Evolutionary conservation across 176 grass and related monocot species (phyloP), one percentile per base, ranked within the genome.

Genomic region (Zizania latifolia): DNA sequence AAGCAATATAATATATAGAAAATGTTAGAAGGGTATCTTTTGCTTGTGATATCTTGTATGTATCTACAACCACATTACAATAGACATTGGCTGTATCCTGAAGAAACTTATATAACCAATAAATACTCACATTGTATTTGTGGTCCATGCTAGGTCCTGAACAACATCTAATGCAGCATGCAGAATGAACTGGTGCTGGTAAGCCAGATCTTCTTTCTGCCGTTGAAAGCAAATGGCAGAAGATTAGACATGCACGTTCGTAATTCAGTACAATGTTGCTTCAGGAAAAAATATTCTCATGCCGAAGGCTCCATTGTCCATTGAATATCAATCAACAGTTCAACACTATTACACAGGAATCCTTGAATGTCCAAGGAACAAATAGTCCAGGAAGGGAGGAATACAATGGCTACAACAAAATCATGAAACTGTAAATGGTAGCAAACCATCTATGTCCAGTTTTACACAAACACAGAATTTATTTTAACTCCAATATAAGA

Each of bases 131-230:
- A 96, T 92, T 76, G 93, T 78, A 86, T 67, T 96, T 90, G 93
- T 92, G 30, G 84, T 92, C 91, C 91, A 99, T 81, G 91, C 84
- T 79, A 99, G 66, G 68, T 98, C 91, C 81, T 94, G 91, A 66
- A 98, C 91, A 65, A 89, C 82, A 84, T 98, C 94, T 84, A 98
- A 81, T 0, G 91, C 91, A 21, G 94, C 91, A 79, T 94, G 94
- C 26, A 98, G 72, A 39, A 98, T 94, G 81, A 98, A 98, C 77
- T 98, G 91, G 43, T 94, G 94, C 23, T 92, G 89, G 69, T 98
- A 88, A 71, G 87, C 76, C 51, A 84, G 51, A 85, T 98, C 94
- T 86, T 94, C 86, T 85, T 91, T 98, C 89, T 93, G 81, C 71
- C 65, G 65, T 7, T 51, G 17, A 50, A 68, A 55, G 12, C 31